Conservation (phyloP, 345 rosid species). For the Eutrema yunnanense region DNA sequence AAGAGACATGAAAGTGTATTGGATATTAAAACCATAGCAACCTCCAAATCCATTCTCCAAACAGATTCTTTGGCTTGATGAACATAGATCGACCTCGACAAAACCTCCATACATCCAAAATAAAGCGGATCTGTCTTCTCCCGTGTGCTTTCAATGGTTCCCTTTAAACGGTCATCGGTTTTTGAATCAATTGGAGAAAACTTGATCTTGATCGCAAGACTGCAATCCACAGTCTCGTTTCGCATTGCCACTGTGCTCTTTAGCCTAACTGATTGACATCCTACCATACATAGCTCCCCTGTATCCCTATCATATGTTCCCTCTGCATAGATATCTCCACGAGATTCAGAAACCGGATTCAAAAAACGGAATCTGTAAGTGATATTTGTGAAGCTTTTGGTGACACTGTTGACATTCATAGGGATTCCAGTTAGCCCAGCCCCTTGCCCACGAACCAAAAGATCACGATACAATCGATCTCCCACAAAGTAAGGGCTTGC, state of each 20-base stretch:
- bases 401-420: constrained; percentile 19
- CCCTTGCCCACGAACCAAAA: constrained; percentile 1
- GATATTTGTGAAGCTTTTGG: constrained; percentile 45
- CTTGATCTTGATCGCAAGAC: constrained; percentile 44
- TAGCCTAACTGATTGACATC: constrained; percentile 45
- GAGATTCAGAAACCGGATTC: constrained; percentile 21
- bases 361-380: constrained; percentile 54
- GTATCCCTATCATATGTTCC: constrained; percentile 57
- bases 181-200: constrained; percentile 55
- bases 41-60: constrained; percentile 91
- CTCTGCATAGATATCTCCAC: constrained; percentile 59
- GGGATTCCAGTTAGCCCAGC: constrained; percentile 9
- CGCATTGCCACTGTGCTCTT: constrained; percentile 11
- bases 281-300: constrained; percentile 82
- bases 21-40: constrained; percentile 64
- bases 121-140: constrained; percentile 55
- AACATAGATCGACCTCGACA: constrained; percentile 48
- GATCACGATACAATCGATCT: constrained; percentile 29
- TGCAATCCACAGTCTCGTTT: constrained; percentile 50
- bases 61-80: constrained; percentile 66
- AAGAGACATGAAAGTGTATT: constrained; percentile 69
- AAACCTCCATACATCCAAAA: constrained; percentile 49
- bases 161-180: constrained; percentile 44
- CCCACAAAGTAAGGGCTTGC: constrained; percentile 66
- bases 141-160: constrained; percentile 62